Percentiles rank a stretch among this genome's conserved stretches.
Conservation (phyloP, 371 early-diverging fungal genomes). For the Haplosporangium sp. region DNA sequence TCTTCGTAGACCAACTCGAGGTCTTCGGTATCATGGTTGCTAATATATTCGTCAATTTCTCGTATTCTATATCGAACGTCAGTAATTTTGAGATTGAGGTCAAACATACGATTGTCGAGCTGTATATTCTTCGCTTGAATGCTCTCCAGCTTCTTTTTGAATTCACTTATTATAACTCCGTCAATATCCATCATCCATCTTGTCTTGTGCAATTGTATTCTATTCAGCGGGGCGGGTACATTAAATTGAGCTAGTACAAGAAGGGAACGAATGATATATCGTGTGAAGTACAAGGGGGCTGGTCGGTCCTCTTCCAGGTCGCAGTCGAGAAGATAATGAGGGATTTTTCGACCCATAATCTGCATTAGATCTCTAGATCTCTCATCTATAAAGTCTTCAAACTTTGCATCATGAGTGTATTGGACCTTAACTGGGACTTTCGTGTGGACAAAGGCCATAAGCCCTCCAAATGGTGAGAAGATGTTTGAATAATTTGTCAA, state of each 20-base stretch:
- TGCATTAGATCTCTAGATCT: neutral
- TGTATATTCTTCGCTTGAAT: neutral
- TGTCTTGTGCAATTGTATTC: constrained; percentile 14
- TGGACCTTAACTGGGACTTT: neutral
- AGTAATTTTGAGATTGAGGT: neutral
- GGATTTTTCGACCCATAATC: constrained; percentile 11
- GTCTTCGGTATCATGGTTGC: constrained; percentile 1
- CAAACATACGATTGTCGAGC: no score
- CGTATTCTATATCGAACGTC: neutral
- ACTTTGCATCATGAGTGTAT: neutral
- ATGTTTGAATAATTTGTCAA: constrained; percentile 13
- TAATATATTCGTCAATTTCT: constrained; percentile 6
- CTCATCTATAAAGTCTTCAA: neutral
- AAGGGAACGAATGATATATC: constrained; percentile 5
- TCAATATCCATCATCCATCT: constrained; percentile 16
- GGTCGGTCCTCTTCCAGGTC: constrained; percentile 16
- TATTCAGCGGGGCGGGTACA: neutral
- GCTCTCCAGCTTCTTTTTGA: neutral
- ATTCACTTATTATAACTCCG: neutral
- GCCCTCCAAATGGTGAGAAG: constrained; percentile 13
- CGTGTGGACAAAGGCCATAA: constrained; percentile 17
- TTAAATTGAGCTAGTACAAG: constrained; percentile 9
- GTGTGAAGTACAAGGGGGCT: neutral
- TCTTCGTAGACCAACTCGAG: neutral
- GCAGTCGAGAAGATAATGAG: constrained; percentile 9